Percentiles rank a stretch among this genome's conserved stretches.
These are phyloP conservation scores for Teratosphaeria pseudoeucalypti DNA, from an alignment of 2,329 filamentous ascomycete species.

Conservation along the genomic window DNA sequence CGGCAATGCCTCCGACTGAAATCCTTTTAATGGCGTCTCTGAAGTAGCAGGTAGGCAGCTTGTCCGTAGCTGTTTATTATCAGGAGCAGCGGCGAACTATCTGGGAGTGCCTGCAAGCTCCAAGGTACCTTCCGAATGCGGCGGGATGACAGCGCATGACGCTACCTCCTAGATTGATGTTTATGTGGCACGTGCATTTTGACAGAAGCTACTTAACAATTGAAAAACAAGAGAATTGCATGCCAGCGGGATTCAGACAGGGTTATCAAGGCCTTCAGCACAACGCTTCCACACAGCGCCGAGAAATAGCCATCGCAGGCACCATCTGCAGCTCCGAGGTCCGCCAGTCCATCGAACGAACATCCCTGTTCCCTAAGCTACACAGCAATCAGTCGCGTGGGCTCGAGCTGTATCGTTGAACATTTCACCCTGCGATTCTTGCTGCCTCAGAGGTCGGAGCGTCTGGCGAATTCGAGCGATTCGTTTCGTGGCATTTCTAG, in stretches of 20 bases:
- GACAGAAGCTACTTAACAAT: neutral
- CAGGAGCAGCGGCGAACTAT: neutral
- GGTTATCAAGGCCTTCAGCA: neutral
- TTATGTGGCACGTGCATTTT: neutral
- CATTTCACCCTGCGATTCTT: neutral
- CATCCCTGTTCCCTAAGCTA: no score
- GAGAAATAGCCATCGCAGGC: neutral
- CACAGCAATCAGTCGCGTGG: neutral
- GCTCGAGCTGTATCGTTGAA: neutral
- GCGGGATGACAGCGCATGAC: no score
- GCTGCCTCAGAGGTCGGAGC: neutral
- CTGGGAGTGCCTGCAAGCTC: neutral
- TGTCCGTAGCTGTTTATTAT: no score
- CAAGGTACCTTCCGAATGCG: neutral
- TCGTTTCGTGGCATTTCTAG: slow-evolving; percentile 1
- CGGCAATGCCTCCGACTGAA: neutral
- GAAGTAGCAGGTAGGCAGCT: no score
- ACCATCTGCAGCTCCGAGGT: neutral
- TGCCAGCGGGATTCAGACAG: neutral
- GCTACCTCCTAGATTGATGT: no score
- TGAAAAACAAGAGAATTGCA: neutral
- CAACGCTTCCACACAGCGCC: no score
- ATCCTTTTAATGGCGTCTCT: neutral
- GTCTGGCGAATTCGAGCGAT: slow-evolving; percentile 10
- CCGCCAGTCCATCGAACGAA: no score